Evolutionary conservation across 139 green algal species (phyloP), one percentile per base, ranked within the genome.

Genomic region (Haematococcus lacustris): DNA sequence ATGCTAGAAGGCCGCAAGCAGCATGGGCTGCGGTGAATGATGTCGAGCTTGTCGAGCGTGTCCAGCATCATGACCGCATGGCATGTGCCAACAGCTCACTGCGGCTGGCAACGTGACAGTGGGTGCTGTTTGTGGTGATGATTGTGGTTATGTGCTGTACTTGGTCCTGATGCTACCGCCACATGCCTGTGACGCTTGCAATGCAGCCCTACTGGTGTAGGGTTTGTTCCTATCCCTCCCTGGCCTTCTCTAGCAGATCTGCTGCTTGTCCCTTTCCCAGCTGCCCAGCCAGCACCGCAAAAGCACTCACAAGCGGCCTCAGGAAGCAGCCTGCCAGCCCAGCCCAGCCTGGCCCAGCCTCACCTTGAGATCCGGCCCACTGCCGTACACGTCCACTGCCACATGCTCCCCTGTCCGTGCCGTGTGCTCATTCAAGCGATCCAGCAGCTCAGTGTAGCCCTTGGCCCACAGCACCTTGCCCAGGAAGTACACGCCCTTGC

Each of bases 391-490:
- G 81, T 99, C 95, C 68, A 99, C 78, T 9, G 51, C 39, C 73
- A 88, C 71, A 40, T 82, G 79, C 66, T 82, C 53, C 34, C 86
- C 85, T 30, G 76, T 87, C 37, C 77, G 65, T n/a, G 39, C 33
- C 51, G 41, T 74, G 78, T 93, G 85, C 72, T 89, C 80, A 1
- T 80, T 68, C 23, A 97, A 66, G 39, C 93, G 83, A 34, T 96
- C 86, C 71, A 98, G 82, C 83, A 98, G 87, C 88, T 98, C 94
- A 7, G 92, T 94, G 88, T 98, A 99, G 72, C 96, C 96, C 85
- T 99, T 99, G 73, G 86, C 92, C 96, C 96, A 99, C 63, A 99
- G 79, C 41, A 89, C 81, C 80, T 97, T 96, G 72, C 95, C 95
- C n/a, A 98, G 88, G 85, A 98, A 98, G 86, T 99, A 98, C 1